phyloP scores from a whole-genome alignment of 1,284 basidiomycete species.

The Leccinum huronense region DNA sequence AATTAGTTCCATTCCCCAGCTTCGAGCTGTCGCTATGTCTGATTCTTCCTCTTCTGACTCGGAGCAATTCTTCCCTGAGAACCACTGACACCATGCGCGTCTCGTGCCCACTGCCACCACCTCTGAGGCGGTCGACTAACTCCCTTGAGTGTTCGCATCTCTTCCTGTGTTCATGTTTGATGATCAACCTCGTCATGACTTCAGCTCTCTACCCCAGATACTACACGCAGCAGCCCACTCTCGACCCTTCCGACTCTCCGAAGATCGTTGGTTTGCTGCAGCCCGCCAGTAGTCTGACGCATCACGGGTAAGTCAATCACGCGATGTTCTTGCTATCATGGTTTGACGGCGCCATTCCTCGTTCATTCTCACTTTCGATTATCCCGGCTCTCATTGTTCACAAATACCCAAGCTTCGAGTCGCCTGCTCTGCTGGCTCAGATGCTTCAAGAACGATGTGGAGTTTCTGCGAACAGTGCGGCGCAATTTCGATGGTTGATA shows the following conservation, averaged over 20 bases:
- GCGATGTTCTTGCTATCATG: constrained; percentile 5
- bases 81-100: constrained; percentile 52
- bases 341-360: constrained; percentile 15
- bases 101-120: constrained; percentile 65
- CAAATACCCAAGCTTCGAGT: constrained; percentile 76
- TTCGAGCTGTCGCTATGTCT: constrained; percentile 62
- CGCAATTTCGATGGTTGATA: constrained; percentile 82
- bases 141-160: constrained; percentile 35
- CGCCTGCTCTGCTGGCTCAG: constrained; percentile 58
- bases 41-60: constrained; percentile 52
- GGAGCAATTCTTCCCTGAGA: constrained; percentile 50
- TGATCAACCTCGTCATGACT: neutral
- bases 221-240: constrained; percentile 56
- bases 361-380: constrained; percentile 13
- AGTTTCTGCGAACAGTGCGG: constrained; percentile 83
- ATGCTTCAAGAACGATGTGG: constrained; percentile 76
- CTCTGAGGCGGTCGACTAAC: constrained; percentile 36
- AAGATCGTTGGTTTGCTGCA: constrained; percentile 63
- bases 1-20: constrained; percentile 69
- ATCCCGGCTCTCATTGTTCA: constrained; percentile 58
- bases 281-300: constrained; percentile 58
- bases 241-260: constrained; percentile 44
- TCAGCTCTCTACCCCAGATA: constrained; percentile 62
- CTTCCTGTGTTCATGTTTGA: neutral
- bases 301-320: constrained; percentile 63